Evolutionary conservation across 129 eudicot genomes (phyloP).

Genomic region (carrot (Daucus carota)): DNA sequence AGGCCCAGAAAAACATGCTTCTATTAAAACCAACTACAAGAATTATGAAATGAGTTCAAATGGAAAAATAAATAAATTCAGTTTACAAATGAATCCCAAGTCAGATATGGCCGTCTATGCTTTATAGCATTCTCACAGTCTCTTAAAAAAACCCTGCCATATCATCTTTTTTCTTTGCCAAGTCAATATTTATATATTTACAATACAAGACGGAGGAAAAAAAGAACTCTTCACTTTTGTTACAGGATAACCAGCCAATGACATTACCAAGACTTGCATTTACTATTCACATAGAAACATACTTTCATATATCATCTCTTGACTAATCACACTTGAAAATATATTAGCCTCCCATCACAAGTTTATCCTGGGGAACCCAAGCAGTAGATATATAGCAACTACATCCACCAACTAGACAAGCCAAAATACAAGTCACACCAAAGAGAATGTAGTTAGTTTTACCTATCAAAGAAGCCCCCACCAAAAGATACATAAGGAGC

Average conservation of each 20-base stretch:
- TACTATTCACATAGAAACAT: constrained; percentile 1
- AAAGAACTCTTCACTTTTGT: background rate
- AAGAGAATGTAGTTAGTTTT: constrained; percentile 5
- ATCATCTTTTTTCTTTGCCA: too few species aligned
- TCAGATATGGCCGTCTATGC: too few species aligned
- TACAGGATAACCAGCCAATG: too few species aligned
- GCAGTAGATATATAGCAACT: background rate
- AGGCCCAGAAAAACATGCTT: too few species aligned
- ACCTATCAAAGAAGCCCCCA: constrained; percentile 4
- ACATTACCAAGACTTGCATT: background rate
- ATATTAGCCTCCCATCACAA: constrained; percentile 6
- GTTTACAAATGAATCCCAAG: too few species aligned
- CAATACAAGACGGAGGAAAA: background rate
- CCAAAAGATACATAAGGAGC: constrained; percentile 2
- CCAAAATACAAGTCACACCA: background rate
- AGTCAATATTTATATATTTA: too few species aligned
- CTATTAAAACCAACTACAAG: too few species aligned
- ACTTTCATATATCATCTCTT: constrained; percentile 2
- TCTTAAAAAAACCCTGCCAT: too few species aligned
- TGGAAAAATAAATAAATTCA: too few species aligned
- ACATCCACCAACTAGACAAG: constrained; percentile 7
- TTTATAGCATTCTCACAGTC: too few species aligned
- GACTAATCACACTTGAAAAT: constrained; percentile 11
- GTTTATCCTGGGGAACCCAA: constrained; percentile 10
- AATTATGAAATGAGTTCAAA: too few species aligned